phyloP scores from a whole-genome alignment of 441 rosid genomes.

The Hypseocharis bilobata region DNA sequence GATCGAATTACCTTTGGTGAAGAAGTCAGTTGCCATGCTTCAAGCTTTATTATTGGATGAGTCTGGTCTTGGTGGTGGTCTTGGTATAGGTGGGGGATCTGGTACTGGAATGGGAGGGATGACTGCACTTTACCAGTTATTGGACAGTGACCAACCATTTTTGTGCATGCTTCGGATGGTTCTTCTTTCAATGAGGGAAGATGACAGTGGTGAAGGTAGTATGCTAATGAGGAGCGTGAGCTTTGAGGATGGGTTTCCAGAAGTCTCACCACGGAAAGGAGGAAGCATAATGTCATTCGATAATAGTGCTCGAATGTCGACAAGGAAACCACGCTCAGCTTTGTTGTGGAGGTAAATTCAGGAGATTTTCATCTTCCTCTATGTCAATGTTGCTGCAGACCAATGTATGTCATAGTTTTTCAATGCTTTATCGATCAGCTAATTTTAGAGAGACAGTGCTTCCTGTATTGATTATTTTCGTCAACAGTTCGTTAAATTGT shows the following conservation, averaged over 20 bases:
- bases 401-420: neutral
- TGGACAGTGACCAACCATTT: slow-evolving; percentile 99
- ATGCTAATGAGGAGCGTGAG: slow-evolving; percentile 61
- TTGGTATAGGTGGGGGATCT: slow-evolving; percentile 98
- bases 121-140: slow-evolving; percentile 85
- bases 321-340: slow-evolving; percentile 74
- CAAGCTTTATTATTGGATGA: slow-evolving; percentile 92
- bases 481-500: neutral
- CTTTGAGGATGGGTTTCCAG: slow-evolving; percentile 41
- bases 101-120: slow-evolving; percentile 99
- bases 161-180: slow-evolving; percentile 99
- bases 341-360: slow-evolving; percentile 86
- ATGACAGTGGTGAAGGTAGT: slow-evolving; percentile 74
- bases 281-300: slow-evolving; percentile 39
- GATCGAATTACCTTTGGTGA: slow-evolving; percentile 90
- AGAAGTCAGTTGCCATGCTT: slow-evolving; percentile 94
- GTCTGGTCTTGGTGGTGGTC: slow-evolving; percentile 99
- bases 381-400: neutral
- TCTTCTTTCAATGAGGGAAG: slow-evolving; percentile 97
- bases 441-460: neutral
- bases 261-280: slow-evolving; percentile 38
- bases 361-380: neutral
- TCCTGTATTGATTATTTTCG: neutral
- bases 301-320: slow-evolving; percentile 45
- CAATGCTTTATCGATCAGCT: neutral